Conservation (phyloP, 208 protist genomes). For the Leishmania gerbilli region DNA sequence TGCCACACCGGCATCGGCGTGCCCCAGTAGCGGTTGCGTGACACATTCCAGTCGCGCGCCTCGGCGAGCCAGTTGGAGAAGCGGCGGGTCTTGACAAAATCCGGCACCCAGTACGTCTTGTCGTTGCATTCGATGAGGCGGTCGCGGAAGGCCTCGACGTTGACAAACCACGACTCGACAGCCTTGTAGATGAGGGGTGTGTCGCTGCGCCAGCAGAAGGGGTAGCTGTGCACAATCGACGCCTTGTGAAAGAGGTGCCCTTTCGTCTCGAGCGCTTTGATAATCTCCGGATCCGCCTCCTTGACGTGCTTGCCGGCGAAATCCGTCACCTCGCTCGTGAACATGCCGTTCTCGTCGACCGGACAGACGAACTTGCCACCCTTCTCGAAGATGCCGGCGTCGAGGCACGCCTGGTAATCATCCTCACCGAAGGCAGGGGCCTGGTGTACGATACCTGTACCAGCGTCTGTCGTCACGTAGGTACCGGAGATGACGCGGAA, state of each 20-base stretch:
- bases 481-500: constrained; percentile 95
- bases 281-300: constrained; percentile 96
- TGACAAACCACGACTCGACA: constrained; percentile 99
- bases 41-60: constrained; percentile 99
- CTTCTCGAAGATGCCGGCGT: constrained; percentile 93
- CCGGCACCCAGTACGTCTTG: constrained; percentile 98
- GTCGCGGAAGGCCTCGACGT: constrained; percentile 97
- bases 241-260: constrained; percentile 91
- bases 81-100: constrained; percentile 96
- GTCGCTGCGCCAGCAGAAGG: constrained; percentile 99
- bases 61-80: constrained; percentile 99
- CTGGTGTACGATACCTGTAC: constrained; percentile 99
- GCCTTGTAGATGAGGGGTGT: constrained; percentile 99
- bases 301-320: constrained; percentile 98
- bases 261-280: constrained; percentile 92
- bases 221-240: constrained; percentile 98
- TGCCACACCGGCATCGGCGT: constrained; percentile 99
- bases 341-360: constrained; percentile 98
- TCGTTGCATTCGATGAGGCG: constrained; percentile 95
- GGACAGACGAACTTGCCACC: constrained; percentile 92
- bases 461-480: constrained; percentile 98
- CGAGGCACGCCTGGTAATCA: constrained; percentile 98
- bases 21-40: constrained; percentile 98
- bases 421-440: constrained; percentile 99
- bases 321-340: constrained; percentile 96